Conservation (phyloP, 1,139 yeast species). For the Pichia cactophila region DNA sequence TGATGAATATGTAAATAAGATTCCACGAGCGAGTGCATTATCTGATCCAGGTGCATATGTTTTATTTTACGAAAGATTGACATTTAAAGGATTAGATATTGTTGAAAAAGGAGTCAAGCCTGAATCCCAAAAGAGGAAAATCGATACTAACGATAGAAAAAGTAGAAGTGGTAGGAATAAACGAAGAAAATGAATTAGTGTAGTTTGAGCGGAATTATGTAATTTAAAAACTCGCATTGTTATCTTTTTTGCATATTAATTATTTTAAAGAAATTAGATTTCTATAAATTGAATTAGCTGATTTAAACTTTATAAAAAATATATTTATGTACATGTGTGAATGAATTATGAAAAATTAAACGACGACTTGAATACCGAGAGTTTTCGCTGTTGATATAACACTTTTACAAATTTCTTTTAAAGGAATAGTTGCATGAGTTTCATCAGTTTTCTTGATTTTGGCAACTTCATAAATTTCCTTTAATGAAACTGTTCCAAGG, state of each 20-base stretch:
- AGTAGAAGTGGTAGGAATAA: conserved; percentile 3
- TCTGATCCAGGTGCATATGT: conserved; percentile 87
- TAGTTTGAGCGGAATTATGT: too few relatives aligned
- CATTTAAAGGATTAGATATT: conserved; percentile 34
- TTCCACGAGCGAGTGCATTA: conserved; percentile 66
- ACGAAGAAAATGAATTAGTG: conserved; percentile 1
- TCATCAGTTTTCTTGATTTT: conserved; percentile 85
- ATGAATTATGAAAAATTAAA: conserved; percentile 30
- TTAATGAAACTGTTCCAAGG: conserved; percentile 70
- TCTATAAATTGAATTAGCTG: too few relatives aligned
- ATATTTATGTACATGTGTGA: conserved; percentile 1
- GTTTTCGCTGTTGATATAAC: conserved; percentile 82
- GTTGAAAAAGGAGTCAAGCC: conserved; percentile 1
- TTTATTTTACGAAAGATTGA: conserved; percentile 69
- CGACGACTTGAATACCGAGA: conserved; percentile 77
- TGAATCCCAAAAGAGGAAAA: conserved; percentile 4
- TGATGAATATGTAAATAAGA: conserved; percentile 76
- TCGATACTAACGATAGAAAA: neutral
- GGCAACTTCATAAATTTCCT: conserved; percentile 92
- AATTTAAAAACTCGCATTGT: too few relatives aligned
- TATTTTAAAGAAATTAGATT: neutral
- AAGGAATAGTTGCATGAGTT: conserved; percentile 61
- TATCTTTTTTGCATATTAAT: neutral
- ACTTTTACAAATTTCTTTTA: conserved; percentile 74
- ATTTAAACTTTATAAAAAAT: neutral